These are phyloP conservation scores for Termitomyces titanicus DNA, from an alignment of 768 basidiomycete species.

Conservation along the genomic window DNA sequence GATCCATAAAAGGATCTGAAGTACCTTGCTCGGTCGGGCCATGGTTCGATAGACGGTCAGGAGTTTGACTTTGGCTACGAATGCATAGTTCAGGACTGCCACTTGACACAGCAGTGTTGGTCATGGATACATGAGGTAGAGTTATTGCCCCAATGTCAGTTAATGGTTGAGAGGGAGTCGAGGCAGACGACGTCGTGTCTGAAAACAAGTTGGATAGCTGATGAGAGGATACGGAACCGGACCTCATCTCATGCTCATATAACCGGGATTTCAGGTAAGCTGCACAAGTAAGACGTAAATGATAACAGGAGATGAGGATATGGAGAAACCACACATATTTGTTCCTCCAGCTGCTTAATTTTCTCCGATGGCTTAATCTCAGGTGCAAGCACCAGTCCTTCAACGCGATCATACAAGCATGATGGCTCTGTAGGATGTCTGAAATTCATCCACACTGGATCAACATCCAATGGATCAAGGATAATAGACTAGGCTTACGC, in stretches of 20 bases:
- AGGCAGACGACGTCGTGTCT: conserved; percentile 13
- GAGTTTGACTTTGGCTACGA: conserved; percentile 46
- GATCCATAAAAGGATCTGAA: conserved; percentile 55
- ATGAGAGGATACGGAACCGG: conserved; percentile 36
- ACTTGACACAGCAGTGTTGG: conserved; percentile 32
- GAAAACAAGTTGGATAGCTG: conserved; percentile 20
- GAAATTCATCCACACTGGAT: conserved; percentile 7
- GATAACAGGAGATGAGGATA: background rate
- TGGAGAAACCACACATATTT: conserved; percentile 51
- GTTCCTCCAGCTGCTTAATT: conserved; percentile 71
- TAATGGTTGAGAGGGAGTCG: conserved; percentile 17
- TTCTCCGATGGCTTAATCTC: conserved; percentile 79
- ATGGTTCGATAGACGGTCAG: conserved; percentile 36
- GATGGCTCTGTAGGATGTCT: conserved; percentile 86
- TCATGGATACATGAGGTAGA: conserved; percentile 41
- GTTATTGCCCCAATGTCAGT: conserved; percentile 35
- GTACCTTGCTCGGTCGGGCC: conserved; percentile 23
- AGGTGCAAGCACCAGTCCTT: conserved; percentile 72
- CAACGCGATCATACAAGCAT: conserved; percentile 84
- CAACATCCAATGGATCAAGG: conserved; percentile 6
- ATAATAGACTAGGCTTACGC: conserved; percentile 47
- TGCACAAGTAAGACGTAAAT: conserved; percentile 23
- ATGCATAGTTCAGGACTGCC: conserved; percentile 34
- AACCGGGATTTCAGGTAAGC: conserved; percentile 63
- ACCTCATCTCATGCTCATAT: conserved; percentile 43